Base-by-base conservation (phyloP, 148 eudicot species). In the Chenopodium quinoa region DNA sequence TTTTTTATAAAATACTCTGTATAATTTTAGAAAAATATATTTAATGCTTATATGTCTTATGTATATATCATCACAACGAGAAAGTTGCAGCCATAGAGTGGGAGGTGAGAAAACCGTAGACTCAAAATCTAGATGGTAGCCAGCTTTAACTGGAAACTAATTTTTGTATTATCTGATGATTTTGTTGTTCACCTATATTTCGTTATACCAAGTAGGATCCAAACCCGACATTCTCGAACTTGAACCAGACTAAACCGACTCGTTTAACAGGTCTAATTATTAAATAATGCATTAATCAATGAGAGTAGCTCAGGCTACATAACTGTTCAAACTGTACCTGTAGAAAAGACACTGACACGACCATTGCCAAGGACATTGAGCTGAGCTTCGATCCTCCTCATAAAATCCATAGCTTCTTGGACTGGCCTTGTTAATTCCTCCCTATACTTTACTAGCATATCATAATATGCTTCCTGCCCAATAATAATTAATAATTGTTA, bases 351-450 rank as follows among this genome's bases (percentile, higher is more conserved):
- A 77, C 89, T 92, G 20, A 78, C 84, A 12, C 91, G 89, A 67
- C 86, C 87, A 85, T 86, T 91, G 75, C 86, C 86, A 9, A 95
- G 88, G 69, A 90, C 79, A 79, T 87, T 90, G 23, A 95, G 93
- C 75, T 95, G 99, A 8, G 93, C 77, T 88, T 95, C 99, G 27
- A 93, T 89, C 75, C 88, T 82, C 56, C 91, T 82, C 97, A 95
- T 92, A 91, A 95, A 95, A 20, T 95, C 99, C 94, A 90, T 93
- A 25, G 99, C 99, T 84, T 95, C 99, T 84, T 92, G 93, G 4
- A 95, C 88, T 4, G 99, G 99, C 85, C 95, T 89, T 31, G 95
- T 86, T 29, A 95, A 78, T 79, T 95, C 99, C 82, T 93, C 97
- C 34, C 91, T 83, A 66, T 95, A 95, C 81, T 95, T 95, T 71